Percentiles rank a stretch among this genome's conserved stretches.
These are phyloP conservation scores for Abelmoschus esculentus DNA, from an alignment of 345 rosid genomes.

Conservation along the genomic window DNA sequence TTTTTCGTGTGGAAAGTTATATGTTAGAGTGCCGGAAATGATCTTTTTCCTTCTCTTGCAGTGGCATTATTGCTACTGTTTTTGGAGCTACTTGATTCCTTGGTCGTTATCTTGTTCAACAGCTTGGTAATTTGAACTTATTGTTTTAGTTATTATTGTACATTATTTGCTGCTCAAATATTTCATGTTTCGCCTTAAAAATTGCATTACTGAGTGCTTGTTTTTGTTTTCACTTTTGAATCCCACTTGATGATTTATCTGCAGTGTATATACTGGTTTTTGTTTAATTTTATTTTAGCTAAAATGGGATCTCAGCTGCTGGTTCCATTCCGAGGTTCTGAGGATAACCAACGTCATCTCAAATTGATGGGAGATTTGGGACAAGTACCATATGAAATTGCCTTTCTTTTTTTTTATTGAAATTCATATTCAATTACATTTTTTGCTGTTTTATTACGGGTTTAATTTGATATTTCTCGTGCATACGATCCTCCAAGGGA, in stretches of 20 bases:
- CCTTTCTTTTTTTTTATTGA: not conserved
- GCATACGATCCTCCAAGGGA: conserved; percentile 80
- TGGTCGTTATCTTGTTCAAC: conserved; percentile 97
- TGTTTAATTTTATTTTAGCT: not conserved
- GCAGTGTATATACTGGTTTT: not conserved
- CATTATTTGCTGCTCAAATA: not conserved
- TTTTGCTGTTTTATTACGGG: not conserved
- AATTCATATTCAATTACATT: not conserved
- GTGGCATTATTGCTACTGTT: conserved; percentile 92
- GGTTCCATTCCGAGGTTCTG: conserved; percentile 88
- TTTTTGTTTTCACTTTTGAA: not conserved
- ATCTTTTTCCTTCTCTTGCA: conserved; percentile 17
- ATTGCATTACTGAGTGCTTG: not conserved
- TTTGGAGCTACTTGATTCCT: conserved; percentile 97
- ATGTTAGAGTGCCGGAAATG: not conserved
- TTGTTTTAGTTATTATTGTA: not conserved
- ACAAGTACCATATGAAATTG: conserved; percentile 36
- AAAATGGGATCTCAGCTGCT: conserved; percentile 46
- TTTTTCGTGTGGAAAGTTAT: not conserved
- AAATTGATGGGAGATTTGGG: conserved; percentile 99
- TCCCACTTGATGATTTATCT: not conserved
- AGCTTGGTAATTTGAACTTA: conserved; percentile 59
- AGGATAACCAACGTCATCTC: conserved; percentile 85
- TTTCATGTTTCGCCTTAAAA: not conserved
- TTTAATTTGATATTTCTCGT: conserved; percentile 6